phyloP scores from a whole-genome alignment of 2,329 filamentous ascomycete genomes.

The Fusarium nodosum region DNA sequence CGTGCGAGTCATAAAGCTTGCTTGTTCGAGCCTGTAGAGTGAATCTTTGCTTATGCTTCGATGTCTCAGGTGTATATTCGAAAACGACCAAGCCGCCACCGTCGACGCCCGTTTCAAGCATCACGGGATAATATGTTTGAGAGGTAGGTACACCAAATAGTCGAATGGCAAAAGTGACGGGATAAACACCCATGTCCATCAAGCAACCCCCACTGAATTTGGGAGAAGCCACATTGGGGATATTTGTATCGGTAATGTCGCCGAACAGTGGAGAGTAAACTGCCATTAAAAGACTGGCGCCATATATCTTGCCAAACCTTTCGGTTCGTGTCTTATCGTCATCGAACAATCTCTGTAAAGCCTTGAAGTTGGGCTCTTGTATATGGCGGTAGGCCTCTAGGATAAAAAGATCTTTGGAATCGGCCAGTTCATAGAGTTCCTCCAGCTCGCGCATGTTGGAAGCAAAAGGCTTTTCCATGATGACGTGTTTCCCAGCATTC shows the following conservation, averaged over 20 bases:
- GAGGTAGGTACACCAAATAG: slow-evolving; percentile 33
- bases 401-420: slow-evolving; percentile 30
- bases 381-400: slow-evolving; percentile 42
- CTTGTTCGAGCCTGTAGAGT: slow-evolving; percentile 31
- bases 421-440: slow-evolving; percentile 32
- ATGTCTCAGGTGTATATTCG: slow-evolving; percentile 26
- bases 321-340: slow-evolving; percentile 25
- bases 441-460: slow-evolving; percentile 34
- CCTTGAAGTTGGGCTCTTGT: slow-evolving; percentile 43
- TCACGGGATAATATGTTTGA: slow-evolving; percentile 26
- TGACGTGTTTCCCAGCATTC: slow-evolving; percentile 29
- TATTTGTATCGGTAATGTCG: slow-evolving; percentile 14
- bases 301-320: slow-evolving; percentile 32
- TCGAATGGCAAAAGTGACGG: slow-evolving; percentile 34
- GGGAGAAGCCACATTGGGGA: slow-evolving; percentile 36
- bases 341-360: slow-evolving; percentile 29
- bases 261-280: slow-evolving; percentile 26
- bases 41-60: slow-evolving; percentile 30
- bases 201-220: slow-evolving; percentile 38
- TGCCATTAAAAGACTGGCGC: slow-evolving; percentile 37
- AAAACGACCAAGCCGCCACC: slow-evolving; percentile 32
- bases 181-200: slow-evolving; percentile 44
- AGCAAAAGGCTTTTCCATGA: slow-evolving; percentile 42
- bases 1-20: slow-evolving; percentile 36
- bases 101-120: slow-evolving; percentile 26